These are phyloP conservation scores for Thalassiosira allenii DNA, from an alignment of 352 stramenopile genomes.

Conservation along the genomic window DNA sequence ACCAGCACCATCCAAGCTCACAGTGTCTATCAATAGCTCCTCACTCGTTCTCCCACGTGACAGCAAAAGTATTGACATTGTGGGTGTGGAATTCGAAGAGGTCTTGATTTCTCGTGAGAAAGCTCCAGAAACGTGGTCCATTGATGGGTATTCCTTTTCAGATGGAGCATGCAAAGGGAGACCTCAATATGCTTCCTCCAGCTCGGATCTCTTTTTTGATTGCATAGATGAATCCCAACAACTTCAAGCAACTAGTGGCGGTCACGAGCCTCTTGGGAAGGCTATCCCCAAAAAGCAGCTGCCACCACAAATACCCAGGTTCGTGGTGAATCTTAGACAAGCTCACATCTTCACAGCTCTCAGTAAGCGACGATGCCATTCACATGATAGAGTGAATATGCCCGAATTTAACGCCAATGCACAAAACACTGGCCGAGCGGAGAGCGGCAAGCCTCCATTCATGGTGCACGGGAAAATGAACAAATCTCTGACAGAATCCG, in stretches of 20 bases:
- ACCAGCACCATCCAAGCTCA: constrained; percentile 39
- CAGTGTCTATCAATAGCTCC: constrained; percentile 65
- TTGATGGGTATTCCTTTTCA: constrained; percentile 60
- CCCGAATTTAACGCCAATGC: constrained; percentile 41
- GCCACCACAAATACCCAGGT: constrained; percentile 39
- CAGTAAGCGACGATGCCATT: constrained; percentile 35
- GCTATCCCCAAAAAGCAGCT: too few relatives aligned
- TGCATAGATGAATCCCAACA: constrained; percentile 49
- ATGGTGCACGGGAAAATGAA: constrained; percentile 22
- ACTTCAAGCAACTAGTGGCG: constrained; percentile 16
- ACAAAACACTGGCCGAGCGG: constrained; percentile 53
- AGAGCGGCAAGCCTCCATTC: constrained; percentile 64
- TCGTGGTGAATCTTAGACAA: constrained; percentile 30
- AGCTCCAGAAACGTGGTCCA: constrained; percentile 51
- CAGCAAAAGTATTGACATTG: constrained; percentile 74
- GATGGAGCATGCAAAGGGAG: neutral
- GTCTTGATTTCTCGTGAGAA: constrained; percentile 32
- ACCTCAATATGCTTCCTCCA: too few relatives aligned
- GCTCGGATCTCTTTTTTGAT: constrained; percentile 64
- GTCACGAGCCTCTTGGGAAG: too few relatives aligned
- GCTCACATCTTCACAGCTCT: constrained; percentile 58
- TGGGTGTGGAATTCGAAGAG: constrained; percentile 69
- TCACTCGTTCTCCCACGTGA: constrained; percentile 76
- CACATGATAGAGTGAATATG: constrained; percentile 37
- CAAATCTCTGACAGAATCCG: constrained; percentile 33